Evolutionary conservation across 2,329 filamentous ascomycete species (phyloP).

Genomic region (Neofusicoccum laricinum): DNA sequence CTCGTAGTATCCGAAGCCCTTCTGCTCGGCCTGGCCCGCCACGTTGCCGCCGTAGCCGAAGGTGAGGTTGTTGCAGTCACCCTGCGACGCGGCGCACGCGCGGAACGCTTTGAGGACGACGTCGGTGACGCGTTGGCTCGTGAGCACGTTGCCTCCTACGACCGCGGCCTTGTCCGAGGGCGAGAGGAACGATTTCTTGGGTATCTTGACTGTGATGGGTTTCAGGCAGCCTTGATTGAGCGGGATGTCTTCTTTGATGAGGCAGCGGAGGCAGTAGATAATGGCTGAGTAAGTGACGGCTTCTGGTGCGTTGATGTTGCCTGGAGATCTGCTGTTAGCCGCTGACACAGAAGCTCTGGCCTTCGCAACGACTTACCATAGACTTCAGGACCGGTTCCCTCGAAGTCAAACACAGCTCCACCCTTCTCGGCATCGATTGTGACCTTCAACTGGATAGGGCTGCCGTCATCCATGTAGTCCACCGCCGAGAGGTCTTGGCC

Average conservation of each 20-base stretch:
- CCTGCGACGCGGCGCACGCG: slow-evolving; percentile 75
- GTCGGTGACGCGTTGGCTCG: slow-evolving; percentile 77
- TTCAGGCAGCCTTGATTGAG: slow-evolving; percentile 82
- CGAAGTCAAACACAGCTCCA: slow-evolving; percentile 75
- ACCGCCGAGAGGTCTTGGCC: slow-evolving; percentile 69
- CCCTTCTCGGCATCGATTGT: slow-evolving; percentile 72
- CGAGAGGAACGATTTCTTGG: slow-evolving; percentile 68
- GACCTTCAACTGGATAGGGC: slow-evolving; percentile 70
- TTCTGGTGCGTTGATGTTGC: slow-evolving; percentile 76
- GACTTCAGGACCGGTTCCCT: slow-evolving; percentile 74
- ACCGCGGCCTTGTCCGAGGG: slow-evolving; percentile 76
- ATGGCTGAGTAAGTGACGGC: slow-evolving; percentile 81
- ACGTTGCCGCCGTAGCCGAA: slow-evolving; percentile 75
- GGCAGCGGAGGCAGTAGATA: slow-evolving; percentile 78
- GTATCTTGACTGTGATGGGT: slow-evolving; percentile 72
- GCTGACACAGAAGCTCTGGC: too few species aligned
- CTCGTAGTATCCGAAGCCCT: slow-evolving; percentile 84
- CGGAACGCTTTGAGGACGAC: slow-evolving; percentile 78
- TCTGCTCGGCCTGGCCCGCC: slow-evolving; percentile 56
- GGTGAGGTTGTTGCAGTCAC: slow-evolving; percentile 80
- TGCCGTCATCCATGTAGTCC: slow-evolving; percentile 87
- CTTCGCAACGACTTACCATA: slow-evolving; percentile 52
- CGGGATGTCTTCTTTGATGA: slow-evolving; percentile 79
- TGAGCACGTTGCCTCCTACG: slow-evolving; percentile 79
- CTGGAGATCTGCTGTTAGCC: slow-evolving; percentile 25